Percentiles rank a stretch among this genome's conserved stretches.
Evolutionary conservation across 495 filamentous ascomycete genomes (phyloP).

Genomic region (Aspergillus heteromorphus): DNA sequence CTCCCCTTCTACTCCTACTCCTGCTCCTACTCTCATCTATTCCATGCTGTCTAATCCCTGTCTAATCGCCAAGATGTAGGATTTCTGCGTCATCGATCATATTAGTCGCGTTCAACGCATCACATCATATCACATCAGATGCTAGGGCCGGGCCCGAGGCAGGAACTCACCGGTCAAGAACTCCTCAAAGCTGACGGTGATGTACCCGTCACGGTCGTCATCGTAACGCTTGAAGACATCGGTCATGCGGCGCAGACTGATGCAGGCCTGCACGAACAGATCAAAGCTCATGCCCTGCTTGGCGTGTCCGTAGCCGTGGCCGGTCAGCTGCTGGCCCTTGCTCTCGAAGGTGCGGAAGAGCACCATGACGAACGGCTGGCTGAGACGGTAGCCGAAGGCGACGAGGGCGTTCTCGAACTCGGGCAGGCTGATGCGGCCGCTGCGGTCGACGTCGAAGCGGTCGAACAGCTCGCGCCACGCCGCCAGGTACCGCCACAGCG

Average conservation of each 20-base stretch:
- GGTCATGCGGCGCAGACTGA: conserved; percentile 94
- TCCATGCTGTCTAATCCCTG: not conserved
- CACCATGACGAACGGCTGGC: conserved; percentile 71
- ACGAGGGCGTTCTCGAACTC: conserved; percentile 91
- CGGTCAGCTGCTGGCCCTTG: conserved; percentile 32
- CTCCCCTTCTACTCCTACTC: no score
- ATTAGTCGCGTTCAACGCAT: no score
- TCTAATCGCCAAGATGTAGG: conserved; percentile 38
- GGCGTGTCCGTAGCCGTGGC: conserved; percentile 21
- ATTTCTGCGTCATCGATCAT: conserved; percentile 25
- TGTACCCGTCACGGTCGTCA: conserved; percentile 89
- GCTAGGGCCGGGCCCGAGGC: no score
- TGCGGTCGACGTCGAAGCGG: conserved; percentile 84
- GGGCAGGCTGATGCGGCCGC: conserved; percentile 75
- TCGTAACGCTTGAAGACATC: conserved; percentile 99
- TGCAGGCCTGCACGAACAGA: conserved; percentile 96
- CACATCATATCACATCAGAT: no score
- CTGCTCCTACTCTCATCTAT: conserved; percentile 5
- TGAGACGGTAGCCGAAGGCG: conserved; percentile 91
- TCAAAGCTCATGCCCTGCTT: conserved; percentile 84
- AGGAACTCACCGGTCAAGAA: conserved; percentile 65
- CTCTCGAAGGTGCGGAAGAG: conserved; percentile 68
- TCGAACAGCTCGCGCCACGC: conserved; percentile 94
- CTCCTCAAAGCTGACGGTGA: conserved; percentile 77
- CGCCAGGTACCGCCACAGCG: conserved; percentile 89